Conservation (phyloP, 441 rosid species). For the Geranium incanum region DNA sequence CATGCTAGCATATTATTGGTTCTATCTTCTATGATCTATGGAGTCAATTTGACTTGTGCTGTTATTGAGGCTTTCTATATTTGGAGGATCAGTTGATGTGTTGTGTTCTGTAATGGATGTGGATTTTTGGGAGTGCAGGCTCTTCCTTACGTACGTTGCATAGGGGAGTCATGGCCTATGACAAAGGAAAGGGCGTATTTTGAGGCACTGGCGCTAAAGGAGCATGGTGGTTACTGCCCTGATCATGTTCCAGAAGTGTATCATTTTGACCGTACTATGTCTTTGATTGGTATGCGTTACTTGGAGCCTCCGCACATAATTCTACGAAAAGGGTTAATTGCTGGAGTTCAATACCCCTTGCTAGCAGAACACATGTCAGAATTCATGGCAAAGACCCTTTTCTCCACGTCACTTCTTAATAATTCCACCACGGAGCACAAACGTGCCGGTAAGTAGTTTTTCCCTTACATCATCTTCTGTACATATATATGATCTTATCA, state of each 20-base stretch:
- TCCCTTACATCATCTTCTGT: neutral
- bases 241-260: constrained; percentile 81
- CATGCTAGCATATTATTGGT: no score
- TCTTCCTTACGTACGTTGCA: constrained; percentile 68
- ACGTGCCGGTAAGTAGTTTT: constrained; percentile 40
- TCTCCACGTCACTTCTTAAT: constrained; percentile 63
- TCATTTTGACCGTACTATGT: constrained; percentile 79
- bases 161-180: constrained; percentile 95
- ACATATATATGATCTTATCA: no score
- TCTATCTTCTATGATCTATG: no score
- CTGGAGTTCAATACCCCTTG: constrained; percentile 63
- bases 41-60: no score
- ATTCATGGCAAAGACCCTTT: constrained; percentile 73
- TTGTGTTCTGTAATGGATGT: neutral
- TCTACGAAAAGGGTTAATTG: constrained; percentile 73
- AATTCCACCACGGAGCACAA: constrained; percentile 67
- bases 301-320: constrained; percentile 82
- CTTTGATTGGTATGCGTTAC: constrained; percentile 83
- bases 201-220: constrained; percentile 53
- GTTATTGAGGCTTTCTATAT: no score
- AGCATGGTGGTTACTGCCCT: constrained; percentile 55
- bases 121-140: constrained; percentile 38
- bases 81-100: no score
- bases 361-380: constrained; percentile 68
- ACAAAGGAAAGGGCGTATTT: constrained; percentile 82